These are phyloP conservation scores for Pseudomicrostroma phylloplanum DNA, from an alignment of 1,284 basidiomycete genomes.

Conservation along the genomic window DNA sequence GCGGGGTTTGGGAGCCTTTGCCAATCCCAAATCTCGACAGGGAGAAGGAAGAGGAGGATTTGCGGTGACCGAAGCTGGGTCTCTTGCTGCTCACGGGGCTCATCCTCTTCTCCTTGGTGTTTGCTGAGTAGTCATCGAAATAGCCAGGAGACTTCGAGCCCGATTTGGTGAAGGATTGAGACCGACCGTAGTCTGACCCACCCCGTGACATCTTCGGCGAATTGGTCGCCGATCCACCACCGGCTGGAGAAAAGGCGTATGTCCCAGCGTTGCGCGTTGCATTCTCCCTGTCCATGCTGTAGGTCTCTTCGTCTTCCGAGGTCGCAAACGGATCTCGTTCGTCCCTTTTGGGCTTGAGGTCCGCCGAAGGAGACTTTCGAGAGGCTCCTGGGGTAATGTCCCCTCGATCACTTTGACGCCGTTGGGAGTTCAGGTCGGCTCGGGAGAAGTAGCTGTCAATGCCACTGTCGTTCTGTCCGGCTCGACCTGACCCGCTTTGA, in stretches of 20 bases:
- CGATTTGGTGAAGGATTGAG: neutral
- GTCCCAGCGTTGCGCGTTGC: constrained; percentile 1
- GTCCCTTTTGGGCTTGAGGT: neutral
- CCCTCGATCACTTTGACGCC: neutral
- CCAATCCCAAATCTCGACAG: neutral
- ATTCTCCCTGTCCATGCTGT: constrained; percentile 4
- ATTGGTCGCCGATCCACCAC: constrained; percentile 11
- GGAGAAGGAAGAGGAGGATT: neutral
- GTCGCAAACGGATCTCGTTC: neutral
- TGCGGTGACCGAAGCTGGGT: neutral
- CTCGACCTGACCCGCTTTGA: neutral
- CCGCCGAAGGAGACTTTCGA: neutral
- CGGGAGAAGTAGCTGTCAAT: constrained; percentile 3
- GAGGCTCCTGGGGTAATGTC: neutral
- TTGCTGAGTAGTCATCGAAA: neutral
- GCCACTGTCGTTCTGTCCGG: neutral
- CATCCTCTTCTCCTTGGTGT: neutral
- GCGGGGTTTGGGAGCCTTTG: neutral
- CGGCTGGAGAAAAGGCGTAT: constrained; percentile 7
- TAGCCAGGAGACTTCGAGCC: neutral
- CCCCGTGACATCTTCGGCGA: constrained; percentile 3
- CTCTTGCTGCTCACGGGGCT: neutral
- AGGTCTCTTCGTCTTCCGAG: constrained; percentile 3
- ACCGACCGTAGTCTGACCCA: neutral
- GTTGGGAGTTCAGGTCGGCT: neutral